A percentile compares a stretch with the other conserved stretches of the same genome.
These are phyloP conservation scores for Leishmania martiniquensis DNA, from an alignment of 208 protist species.

Conservation along the genomic window DNA sequence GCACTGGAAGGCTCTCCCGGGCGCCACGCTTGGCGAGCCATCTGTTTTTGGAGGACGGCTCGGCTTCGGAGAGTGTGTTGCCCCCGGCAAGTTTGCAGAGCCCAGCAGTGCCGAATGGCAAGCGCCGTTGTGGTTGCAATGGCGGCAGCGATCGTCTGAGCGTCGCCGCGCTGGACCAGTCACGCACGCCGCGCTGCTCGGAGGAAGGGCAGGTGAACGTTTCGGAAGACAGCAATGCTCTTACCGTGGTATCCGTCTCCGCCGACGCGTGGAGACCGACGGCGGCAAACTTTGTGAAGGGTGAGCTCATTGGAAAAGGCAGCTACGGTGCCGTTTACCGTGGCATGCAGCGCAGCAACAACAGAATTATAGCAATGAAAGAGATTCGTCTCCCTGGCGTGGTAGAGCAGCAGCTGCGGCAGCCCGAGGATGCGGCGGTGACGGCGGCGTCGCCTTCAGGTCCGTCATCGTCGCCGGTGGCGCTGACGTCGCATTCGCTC, in stretches of 20 bases:
- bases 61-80: not conserved
- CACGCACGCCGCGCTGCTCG: slow-evolving; percentile 13
- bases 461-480: not conserved
- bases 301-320: slow-evolving; percentile 84
- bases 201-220: slow-evolving; percentile 11
- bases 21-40: slow-evolving; percentile 30
- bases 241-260: slow-evolving; percentile 1
- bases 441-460: slow-evolving; percentile 5
- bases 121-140: not conserved
- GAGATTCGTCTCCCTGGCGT: slow-evolving; percentile 60
- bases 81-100: slow-evolving; percentile 15
- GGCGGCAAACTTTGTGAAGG: slow-evolving; percentile 60
- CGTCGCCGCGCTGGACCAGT: slow-evolving; percentile 9
- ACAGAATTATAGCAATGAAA: slow-evolving; percentile 90
- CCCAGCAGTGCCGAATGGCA: slow-evolving; percentile 14
- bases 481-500: not conserved
- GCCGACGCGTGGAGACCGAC: slow-evolving; percentile 14
- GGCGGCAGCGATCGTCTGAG: slow-evolving; percentile 12
- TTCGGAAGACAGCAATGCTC: slow-evolving; percentile 11
- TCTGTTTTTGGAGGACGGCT: slow-evolving; percentile 19
- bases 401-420: slow-evolving; percentile 11
- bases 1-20: not conserved
- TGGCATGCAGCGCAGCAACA: slow-evolving; percentile 87
- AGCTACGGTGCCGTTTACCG: slow-evolving; percentile 89
- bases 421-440: not conserved